Percentiles rank a stretch among this genome's conserved stretches.
These are phyloP conservation scores for Cladorrhinum sp. DNA, from an alignment of 2,329 filamentous ascomycete species.

Conservation along the genomic window DNA sequence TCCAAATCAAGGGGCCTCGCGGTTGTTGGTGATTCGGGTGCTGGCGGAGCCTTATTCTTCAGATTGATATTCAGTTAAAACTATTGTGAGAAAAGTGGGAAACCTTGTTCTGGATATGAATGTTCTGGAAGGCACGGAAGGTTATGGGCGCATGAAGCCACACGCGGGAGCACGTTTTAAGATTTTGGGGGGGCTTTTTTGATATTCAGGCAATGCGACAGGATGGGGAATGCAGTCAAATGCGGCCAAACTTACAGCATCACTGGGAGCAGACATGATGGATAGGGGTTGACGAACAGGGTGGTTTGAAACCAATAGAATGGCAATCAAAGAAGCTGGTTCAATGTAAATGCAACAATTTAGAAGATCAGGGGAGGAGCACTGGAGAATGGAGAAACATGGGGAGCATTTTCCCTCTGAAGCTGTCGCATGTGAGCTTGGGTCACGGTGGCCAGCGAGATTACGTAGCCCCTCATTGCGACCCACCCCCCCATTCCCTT, in stretches of 20 bases:
- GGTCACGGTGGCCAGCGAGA: conserved; percentile 16
- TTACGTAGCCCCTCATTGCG: conserved; percentile 27
- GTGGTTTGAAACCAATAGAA: background rate
- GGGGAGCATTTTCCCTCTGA: conserved; percentile 9
- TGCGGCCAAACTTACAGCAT: conserved; percentile 38
- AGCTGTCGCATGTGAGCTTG: conserved; percentile 23
- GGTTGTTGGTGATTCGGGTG: conserved; percentile 64
- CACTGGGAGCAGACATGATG: conserved; percentile 43
- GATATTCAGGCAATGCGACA: conserved; percentile 3
- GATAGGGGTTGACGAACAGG: background rate
- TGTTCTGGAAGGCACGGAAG: conserved; percentile 1
- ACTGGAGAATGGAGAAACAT: conserved; percentile 8
- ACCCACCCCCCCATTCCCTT: conserved; percentile 8
- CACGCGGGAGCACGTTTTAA: background rate
- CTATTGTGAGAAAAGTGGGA: background rate
- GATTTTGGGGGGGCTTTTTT: background rate
- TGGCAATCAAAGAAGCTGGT: background rate
- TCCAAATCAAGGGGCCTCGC: conserved; percentile 64
- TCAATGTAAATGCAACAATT: conserved; percentile 1
- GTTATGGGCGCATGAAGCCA: conserved; percentile 8
- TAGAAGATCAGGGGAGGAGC: background rate
- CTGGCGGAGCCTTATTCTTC: conserved; percentile 43
- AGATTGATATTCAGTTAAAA: background rate
- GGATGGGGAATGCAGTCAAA: conserved; percentile 18
- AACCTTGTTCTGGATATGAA: conserved; percentile 8